Base-by-base conservation (phyloP, 345 rosid species). In the Camelina sativa region DNA sequence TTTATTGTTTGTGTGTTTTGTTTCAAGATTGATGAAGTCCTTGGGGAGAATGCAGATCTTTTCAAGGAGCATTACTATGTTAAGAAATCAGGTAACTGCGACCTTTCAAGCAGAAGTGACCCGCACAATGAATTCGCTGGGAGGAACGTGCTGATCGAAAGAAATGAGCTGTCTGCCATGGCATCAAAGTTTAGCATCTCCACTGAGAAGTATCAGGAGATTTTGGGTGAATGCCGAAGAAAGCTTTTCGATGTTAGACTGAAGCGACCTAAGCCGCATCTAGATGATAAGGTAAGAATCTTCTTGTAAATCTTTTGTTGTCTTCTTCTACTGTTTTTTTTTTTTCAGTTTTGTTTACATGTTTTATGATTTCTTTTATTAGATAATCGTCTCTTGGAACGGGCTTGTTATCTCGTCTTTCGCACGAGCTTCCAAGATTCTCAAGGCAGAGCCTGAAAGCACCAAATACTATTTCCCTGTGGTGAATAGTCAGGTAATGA, bases 301-400 rank as follows among this genome's bases (percentile, higher is more conserved):
- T 30, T 50, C 41, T 41, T 41, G 12, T 47, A 5, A 22, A 3
- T 30, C 5, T 53, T 53, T 16, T 17, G 16, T 47, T 63, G 5
- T 35, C 58, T 46, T 79, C 40, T 23, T 64, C 43, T 47, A 62
- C 69, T 67, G 25, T 38, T 75, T 71, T 44, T 44, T 73, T 38
- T 75, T 71, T 44, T 44, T 73, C 61, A 54, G 46, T 47, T 58
- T 57, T 56, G 51, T 51, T 58, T 46, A 71, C 41, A 40, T 25
- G 7, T 20, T 37, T 37, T 30, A 40, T 13, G 10, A 28, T 66
- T 7, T 57, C 73, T 67, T 67, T 67, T 72, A 43, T n/a, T 80
- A 93, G 98, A 91, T 94, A 54, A 94, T 89, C 11, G 93, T 94
- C 37, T 84, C 98, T 0, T 94, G 98, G 98, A 94, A 94, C 43